Evolutionary conservation across 148 eudicot species (phyloP), one percentile per base, ranked within the genome.

Genomic region (Rheum nobile): DNA sequence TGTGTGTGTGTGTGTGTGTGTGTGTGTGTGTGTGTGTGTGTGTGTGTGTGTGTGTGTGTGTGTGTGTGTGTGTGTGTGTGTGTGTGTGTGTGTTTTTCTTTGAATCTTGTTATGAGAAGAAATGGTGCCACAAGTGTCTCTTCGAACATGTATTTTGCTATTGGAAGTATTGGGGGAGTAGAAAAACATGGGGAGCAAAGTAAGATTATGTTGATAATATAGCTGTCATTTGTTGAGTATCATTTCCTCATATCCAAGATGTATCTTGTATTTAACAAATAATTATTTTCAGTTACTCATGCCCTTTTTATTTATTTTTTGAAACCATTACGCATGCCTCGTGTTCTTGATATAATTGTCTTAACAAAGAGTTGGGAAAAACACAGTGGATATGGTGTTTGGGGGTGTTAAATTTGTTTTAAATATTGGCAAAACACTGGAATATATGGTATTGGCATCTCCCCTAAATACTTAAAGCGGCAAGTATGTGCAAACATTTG

Each of bases 61-160:
- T n/a, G n/a, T n/a, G n/a, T n/a, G n/a, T n/a, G n/a, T n/a, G n/a
- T n/a, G n/a, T n/a, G n/a, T n/a, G n/a, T n/a, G n/a, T n/a, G n/a
- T n/a, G n/a, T n/a, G n/a, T n/a, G n/a, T n/a, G n/a, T n/a, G n/a
- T n/a, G n/a, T n/a, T n/a, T n/a, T 38, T 71, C 21, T 82, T 71
- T 52, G 71, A 73, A 95, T 97, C 88, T 95, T 73, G 96, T 97
- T 54, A 82, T 85, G 38, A 80, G 89, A 77, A 85, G 86, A 41
- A 85, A 87, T 81, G 99, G 99, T 77, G 99, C 96, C 61, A 95
- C 99, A 37, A 92, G 97, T 71, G 97, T 95, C 80, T 95, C 97
- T 24, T 96, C 99, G 31, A 87, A 97, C 29, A 95, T 95, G 96
- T 77, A 82, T 83, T 95, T 95, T 81, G 99, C 88, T 71, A 95